phyloP scores from a whole-genome alignment of 2,329 filamentous ascomycete genomes.

The Nigrograna mackinnonii region DNA sequence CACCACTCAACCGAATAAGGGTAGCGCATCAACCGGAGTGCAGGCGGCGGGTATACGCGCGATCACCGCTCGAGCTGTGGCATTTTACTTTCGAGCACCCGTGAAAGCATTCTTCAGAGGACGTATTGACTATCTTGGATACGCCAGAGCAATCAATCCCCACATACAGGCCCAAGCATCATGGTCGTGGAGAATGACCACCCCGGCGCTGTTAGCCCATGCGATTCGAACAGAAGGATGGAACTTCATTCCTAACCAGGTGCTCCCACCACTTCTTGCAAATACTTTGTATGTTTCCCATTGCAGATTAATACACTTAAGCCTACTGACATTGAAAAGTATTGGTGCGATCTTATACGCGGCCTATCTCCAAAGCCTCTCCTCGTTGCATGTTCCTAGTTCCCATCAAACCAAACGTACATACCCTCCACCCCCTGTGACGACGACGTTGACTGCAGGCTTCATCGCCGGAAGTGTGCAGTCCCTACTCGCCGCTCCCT shows the following conservation, averaged over 20 bases:
- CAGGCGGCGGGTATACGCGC: slow-evolving; percentile 85
- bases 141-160: slow-evolving; percentile 66
- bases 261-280: slow-evolving; percentile 74
- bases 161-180: slow-evolving; percentile 49
- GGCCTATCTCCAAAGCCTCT: slow-evolving; percentile 72
- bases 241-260: slow-evolving; percentile 74
- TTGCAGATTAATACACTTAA: no score
- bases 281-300: slow-evolving; percentile 68
- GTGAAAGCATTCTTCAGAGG: slow-evolving; percentile 93
- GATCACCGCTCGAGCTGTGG: slow-evolving; percentile 78
- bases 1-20: slow-evolving; percentile 51
- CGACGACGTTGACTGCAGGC: slow-evolving; percentile 70
- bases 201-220: slow-evolving; percentile 69
- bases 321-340: slow-evolving; percentile 33
- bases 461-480: slow-evolving; percentile 71
- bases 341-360: slow-evolving; percentile 78
- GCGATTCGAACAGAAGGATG: slow-evolving; percentile 73
- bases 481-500: slow-evolving; percentile 71
- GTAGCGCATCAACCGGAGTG: slow-evolving; percentile 70
- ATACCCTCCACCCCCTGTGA: slow-evolving; percentile 69
- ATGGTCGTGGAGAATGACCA: slow-evolving; percentile 69
- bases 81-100: slow-evolving; percentile 89
- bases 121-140: slow-evolving; percentile 78
- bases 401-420: slow-evolving; percentile 63
- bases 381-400: slow-evolving; percentile 67